phyloP scores from a whole-genome alignment of 2,329 filamentous ascomycete genomes.

The Davidsoniella australis region DNA sequence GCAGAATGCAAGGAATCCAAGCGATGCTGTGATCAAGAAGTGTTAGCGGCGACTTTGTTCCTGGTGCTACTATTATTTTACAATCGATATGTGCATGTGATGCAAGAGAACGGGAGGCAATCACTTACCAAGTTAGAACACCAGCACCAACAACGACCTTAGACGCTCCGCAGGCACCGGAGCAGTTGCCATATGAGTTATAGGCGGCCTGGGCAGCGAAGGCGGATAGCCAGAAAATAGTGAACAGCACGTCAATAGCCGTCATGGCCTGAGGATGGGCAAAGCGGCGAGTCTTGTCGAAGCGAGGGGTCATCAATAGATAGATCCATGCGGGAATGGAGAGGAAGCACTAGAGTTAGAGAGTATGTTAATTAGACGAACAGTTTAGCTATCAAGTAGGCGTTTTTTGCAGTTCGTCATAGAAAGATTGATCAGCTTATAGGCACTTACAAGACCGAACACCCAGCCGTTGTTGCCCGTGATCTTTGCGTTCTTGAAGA shows the following conservation, averaged over 20 bases:
- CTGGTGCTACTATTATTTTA: neutral
- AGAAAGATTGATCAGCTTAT: neutral
- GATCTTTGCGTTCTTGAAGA: slow-evolving; percentile 36
- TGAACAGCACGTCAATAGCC: slow-evolving; percentile 37
- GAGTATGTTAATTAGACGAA: neutral
- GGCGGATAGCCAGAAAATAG: slow-evolving; percentile 47
- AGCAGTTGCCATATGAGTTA: slow-evolving; percentile 39
- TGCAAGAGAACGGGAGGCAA: neutral
- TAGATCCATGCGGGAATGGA: slow-evolving; percentile 47
- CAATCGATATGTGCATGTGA: neutral
- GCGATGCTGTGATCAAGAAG: slow-evolving; percentile 30
- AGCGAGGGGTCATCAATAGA: slow-evolving; percentile 46
- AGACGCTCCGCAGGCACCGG: slow-evolving; percentile 39
- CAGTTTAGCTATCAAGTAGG: neutral
- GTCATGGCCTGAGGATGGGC: slow-evolving; percentile 47
- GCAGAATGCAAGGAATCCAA: slow-evolving; percentile 33
- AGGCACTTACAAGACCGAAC: slow-evolving; percentile 39
- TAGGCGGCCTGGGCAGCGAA: slow-evolving; percentile 49
- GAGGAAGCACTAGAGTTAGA: slow-evolving; percentile 39
- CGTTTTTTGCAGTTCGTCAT: neutral
- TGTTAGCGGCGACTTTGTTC: neutral
- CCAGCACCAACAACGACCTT: slow-evolving; percentile 46
- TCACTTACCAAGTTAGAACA: slow-evolving; percentile 43
- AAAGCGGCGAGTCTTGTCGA: slow-evolving; percentile 41
- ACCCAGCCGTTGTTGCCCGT: slow-evolving; percentile 45